Evolutionary conservation across 2,329 filamentous ascomycete species (phyloP).

Genomic region (Monosporascus sp.): DNA sequence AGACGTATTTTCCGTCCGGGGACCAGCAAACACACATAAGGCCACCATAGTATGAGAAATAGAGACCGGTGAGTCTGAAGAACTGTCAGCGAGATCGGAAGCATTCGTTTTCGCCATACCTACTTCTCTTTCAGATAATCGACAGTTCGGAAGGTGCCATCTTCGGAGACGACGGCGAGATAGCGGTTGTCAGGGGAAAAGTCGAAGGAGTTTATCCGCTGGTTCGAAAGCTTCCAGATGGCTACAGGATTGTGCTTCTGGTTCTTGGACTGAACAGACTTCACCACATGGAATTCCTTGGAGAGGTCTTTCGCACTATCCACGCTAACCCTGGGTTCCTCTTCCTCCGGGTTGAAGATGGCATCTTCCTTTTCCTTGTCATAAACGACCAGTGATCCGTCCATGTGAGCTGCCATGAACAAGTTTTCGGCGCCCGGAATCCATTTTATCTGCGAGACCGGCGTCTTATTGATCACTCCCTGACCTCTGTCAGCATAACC

Average conservation of each 20-base stretch:
- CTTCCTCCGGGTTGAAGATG: conserved; percentile 27
- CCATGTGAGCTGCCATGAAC: conserved; percentile 87
- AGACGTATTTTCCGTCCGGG: conserved; percentile 89
- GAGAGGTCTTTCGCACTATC: conserved; percentile 33
- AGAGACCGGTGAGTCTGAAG: conserved; percentile 73
- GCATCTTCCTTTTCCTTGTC: conserved; percentile 88
- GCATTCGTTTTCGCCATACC: conserved; percentile 22
- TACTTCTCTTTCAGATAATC: conserved; percentile 89
- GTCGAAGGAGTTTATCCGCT: conserved; percentile 82
- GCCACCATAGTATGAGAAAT: conserved; percentile 88
- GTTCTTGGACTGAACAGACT: conserved; percentile 89
- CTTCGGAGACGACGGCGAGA: conserved; percentile 85
- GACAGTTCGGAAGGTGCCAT: conserved; percentile 82
- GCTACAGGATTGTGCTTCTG: conserved; percentile 92
- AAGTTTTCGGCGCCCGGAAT: conserved; percentile 89
- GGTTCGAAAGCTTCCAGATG: conserved; percentile 87
- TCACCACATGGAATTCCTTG: conserved; percentile 65
- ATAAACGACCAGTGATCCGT: conserved; percentile 87
- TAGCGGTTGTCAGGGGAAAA: conserved; percentile 88
- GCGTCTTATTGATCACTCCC: conserved; percentile 81
- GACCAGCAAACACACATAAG: conserved; percentile 95
- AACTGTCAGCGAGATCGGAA: conserved; percentile 1
- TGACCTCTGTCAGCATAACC: conserved; percentile 27
- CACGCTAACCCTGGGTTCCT: conserved; percentile 28
- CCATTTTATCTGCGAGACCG: conserved; percentile 86